Base-by-base conservation (phyloP, 1,139 yeast genomes). In the Saccharomyces pastorianus region DNA sequence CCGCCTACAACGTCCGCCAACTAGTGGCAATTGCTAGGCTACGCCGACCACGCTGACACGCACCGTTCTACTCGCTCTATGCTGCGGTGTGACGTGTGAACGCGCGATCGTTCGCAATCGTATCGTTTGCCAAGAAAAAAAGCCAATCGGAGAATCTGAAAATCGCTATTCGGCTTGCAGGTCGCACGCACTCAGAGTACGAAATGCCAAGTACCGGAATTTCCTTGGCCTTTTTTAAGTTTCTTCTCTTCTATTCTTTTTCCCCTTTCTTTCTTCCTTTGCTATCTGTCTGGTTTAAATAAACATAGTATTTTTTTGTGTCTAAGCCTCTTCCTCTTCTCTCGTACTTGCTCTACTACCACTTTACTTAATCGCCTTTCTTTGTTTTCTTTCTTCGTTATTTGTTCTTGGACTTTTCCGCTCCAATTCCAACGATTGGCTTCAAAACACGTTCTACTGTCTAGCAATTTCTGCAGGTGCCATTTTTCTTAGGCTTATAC, bases 201-300 rank as follows among this genome's bases (percentile, higher is more conserved):
- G 25, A 38, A 38, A 20, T 38, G 44, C 44, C 44, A 38, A 38
- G 44, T 38, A 20, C 23, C 25, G 25, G 25, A 38, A 38, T 17
- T 38, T 38, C 44, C 44, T 38, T 38, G 44, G 44, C 44, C 44
- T 38, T 38, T 38, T 38, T 38, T 38, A 38, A 38, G 25, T 38
- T 38, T 38, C 44, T 38, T 20, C n/a, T 38, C n/a, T 38, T 17
- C 32, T 11, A 9, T 11, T 20, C 20, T 38, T 38, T 17, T 38
- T 13, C 38, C 38, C 44, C 25, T 17, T 38, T 17, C 25, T 11
- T 38, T 13, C 25, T 11, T 38, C 11, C 44, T 2, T 20, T 17
- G 44, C 7, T 6, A 17, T 38, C 13, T 17, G 8, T 38, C 23
- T 17, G 11, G 6, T 17, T 38, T 9, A 11, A 17, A 38, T 38